phyloP scores from a whole-genome alignment of 2,329 filamentous ascomycete genomes.

The Sporothrix globosa region DNA sequence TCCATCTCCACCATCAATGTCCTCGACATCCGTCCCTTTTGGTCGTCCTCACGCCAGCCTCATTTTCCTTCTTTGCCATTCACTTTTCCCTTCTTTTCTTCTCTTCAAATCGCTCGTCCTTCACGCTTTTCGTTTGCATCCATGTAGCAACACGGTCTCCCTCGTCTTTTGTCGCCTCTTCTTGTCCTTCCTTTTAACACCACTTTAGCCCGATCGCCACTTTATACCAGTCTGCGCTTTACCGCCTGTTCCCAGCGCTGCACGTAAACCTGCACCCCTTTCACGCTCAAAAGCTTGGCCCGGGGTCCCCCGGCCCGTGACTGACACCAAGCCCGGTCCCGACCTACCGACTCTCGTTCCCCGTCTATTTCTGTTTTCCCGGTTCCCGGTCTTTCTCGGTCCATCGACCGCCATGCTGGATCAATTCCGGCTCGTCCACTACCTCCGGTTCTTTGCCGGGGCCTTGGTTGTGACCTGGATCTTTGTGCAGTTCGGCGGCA shows the following conservation, averaged over 20 bases:
- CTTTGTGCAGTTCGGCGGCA: conserved; percentile 38
- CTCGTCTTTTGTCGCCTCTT: conserved; percentile 20
- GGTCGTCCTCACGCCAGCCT: conserved; percentile 5
- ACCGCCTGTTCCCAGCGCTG: not conserved
- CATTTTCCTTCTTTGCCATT: not conserved
- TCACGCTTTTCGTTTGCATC: not conserved
- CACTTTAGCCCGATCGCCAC: not conserved
- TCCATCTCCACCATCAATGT: not conserved
- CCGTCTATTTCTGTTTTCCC: not conserved
- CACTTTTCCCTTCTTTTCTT: not conserved
- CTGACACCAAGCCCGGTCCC: conserved; percentile 11
- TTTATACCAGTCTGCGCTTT: not conserved
- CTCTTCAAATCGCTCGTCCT: conserved; percentile 2
- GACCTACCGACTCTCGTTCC: not conserved
- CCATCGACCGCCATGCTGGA: conserved; percentile 37
- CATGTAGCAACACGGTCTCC: conserved; percentile 2
- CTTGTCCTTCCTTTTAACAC: conserved; percentile 2
- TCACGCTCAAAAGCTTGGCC: not conserved
- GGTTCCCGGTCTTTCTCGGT: not conserved
- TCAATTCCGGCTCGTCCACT: conserved; percentile 38
- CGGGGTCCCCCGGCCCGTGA: not conserved
- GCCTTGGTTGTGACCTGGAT: conserved; percentile 39
- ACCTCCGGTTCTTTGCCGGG: conserved; percentile 39
- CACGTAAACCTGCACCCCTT: conserved; percentile 5
- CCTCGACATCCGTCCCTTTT: not conserved